These are phyloP conservation scores for Xylaria scruposa DNA, from an alignment of 495 filamentous ascomycete species.

Conservation along the genomic window DNA sequence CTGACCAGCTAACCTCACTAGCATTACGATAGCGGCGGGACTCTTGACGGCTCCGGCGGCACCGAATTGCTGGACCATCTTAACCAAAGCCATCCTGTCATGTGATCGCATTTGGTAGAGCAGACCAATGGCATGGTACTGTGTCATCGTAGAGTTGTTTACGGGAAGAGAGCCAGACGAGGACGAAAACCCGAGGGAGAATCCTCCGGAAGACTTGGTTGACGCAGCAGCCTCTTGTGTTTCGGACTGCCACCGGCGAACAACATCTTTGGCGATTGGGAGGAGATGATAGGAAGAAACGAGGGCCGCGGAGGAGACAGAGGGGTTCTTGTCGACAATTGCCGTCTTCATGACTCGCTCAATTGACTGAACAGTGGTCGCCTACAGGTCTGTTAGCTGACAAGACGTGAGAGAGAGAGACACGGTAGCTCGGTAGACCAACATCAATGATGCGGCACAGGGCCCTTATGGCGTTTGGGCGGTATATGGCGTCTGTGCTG, in stretches of 20 bases:
- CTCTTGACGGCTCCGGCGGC: constrained; percentile 92
- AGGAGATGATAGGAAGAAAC: constrained; percentile 98
- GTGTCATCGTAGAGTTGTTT: constrained; percentile 89
- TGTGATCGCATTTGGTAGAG: constrained; percentile 98
- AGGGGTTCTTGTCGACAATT: constrained; percentile 98
- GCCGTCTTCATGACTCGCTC: constrained; percentile 99
- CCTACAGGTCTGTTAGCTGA: constrained; percentile 59
- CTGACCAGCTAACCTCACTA: constrained; percentile 92
- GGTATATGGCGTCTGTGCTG: constrained; percentile 92
- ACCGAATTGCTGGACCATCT: constrained; percentile 99
- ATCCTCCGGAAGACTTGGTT: constrained; percentile 84
- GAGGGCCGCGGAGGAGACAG: constrained; percentile 94
- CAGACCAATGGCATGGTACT: constrained; percentile 98
- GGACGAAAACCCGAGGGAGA: constrained; percentile 85
- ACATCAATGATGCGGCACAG: constrained; percentile 98
- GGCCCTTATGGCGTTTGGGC: constrained; percentile 95
- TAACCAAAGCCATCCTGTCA: constrained; percentile 98
- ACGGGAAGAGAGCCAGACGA: constrained; percentile 73
- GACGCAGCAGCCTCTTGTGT: constrained; percentile 95
- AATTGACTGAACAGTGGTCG: constrained; percentile 96
- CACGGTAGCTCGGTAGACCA: constrained; percentile 41
- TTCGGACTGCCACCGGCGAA: constrained; percentile 97
- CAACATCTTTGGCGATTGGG: constrained; percentile 92
- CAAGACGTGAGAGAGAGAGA: constrained; percentile 14
- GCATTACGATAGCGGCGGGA: constrained; percentile 87